Conservation (phyloP, 1,139 yeast genomes). For the Hyphopichia pseudoburtonii region DNA sequence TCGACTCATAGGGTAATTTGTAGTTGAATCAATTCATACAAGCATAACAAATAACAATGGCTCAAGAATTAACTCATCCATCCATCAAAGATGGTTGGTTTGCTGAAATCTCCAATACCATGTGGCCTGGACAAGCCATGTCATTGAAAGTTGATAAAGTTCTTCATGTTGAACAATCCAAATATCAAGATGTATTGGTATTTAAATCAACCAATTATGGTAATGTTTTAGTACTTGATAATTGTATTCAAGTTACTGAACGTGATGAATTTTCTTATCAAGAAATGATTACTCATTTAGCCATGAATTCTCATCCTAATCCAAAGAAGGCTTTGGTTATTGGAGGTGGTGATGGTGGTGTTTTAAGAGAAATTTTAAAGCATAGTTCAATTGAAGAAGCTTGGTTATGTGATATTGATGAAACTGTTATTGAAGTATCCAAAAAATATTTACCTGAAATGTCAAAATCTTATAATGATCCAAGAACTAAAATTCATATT, state of each 20-base stretch:
- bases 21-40: too few relatives aligned
- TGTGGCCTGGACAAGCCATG: slow-evolving; percentile 98
- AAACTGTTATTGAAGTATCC: slow-evolving; percentile 78
- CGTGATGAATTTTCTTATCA: slow-evolving; percentile 94
- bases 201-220: slow-evolving; percentile 88
- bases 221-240: slow-evolving; percentile 86
- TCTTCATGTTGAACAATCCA: slow-evolving; percentile 75
- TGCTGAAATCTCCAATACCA: slow-evolving; percentile 79
- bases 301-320: slow-evolving; percentile 84
- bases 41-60: too few relatives aligned
- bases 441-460: slow-evolving; percentile 82
- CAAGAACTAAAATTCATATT: slow-evolving; percentile 78
- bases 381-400: slow-evolving; percentile 83
- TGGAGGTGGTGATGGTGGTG: slow-evolving; percentile 99
- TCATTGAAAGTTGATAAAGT: slow-evolving; percentile 78
- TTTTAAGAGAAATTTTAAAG: slow-evolving; percentile 85
- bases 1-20: too few relatives aligned
- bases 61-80: slow-evolving; percentile 62
- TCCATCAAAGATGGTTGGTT: slow-evolving; percentile 86
- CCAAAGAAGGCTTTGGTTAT: slow-evolving; percentile 88
- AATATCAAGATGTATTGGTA: slow-evolving; percentile 85
- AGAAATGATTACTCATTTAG: slow-evolving; percentile 92
- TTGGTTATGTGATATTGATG: slow-evolving; percentile 89
- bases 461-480: slow-evolving; percentile 77
- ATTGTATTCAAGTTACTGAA: slow-evolving; percentile 90